These are phyloP conservation scores for Lentinula novae-zelandiae DNA, from an alignment of 1,284 basidiomycete genomes.

Conservation along the genomic window DNA sequence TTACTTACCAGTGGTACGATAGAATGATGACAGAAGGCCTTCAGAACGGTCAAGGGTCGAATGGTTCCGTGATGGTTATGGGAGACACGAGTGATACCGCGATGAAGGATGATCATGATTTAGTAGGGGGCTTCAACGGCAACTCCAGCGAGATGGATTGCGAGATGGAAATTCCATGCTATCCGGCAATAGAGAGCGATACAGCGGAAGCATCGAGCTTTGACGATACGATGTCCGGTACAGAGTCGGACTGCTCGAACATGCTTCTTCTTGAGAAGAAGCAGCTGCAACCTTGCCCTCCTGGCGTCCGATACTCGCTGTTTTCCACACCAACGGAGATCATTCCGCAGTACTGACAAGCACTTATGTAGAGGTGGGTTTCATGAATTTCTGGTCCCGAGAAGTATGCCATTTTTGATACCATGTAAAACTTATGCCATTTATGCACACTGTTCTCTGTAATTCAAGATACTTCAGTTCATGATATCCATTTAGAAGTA, in stretches of 20 bases:
- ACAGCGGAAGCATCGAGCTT: background rate
- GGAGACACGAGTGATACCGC: background rate
- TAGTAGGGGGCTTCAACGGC: background rate
- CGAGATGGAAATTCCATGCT: too few species aligned
- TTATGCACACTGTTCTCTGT: too few species aligned
- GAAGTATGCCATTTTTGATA: background rate
- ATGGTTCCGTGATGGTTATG: background rate
- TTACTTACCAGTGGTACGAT: constrained; percentile 1
- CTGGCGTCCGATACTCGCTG: background rate
- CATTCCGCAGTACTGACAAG: background rate
- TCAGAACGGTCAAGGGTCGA: background rate
- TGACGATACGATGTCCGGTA: background rate
- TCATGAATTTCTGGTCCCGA: background rate
- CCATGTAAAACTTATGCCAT: background rate
- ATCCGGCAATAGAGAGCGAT: too few species aligned
- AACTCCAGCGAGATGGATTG: background rate
- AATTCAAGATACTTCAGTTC: too few species aligned
- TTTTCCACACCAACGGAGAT: background rate
- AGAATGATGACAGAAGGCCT: constrained; percentile 1
- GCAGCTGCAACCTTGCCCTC: background rate
- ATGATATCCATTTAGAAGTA: too few species aligned
- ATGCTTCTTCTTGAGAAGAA: background rate
- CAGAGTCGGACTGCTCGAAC: background rate
- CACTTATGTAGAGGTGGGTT: too few species aligned
- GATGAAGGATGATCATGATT: background rate